Conservation (phyloP, 306 rosid species). For the Pterocarpus santalinus region DNA sequence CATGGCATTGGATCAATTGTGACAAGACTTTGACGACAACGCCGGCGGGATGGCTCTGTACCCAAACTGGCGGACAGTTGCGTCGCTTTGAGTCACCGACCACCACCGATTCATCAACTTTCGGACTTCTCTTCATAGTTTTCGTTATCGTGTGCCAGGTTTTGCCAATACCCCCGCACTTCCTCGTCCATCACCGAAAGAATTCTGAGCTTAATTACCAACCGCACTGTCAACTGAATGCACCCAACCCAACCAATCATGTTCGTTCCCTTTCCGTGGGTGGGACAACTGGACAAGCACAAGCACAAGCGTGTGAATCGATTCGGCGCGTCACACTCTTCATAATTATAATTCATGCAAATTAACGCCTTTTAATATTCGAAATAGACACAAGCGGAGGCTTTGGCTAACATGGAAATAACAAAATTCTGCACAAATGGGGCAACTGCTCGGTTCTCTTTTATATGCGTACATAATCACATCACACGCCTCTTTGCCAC, state of each 20-base stretch:
- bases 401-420: neutral
- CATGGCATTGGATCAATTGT: too few relatives aligned
- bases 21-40: too few relatives aligned
- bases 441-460: neutral
- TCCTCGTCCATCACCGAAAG: neutral
- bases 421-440: neutral
- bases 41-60: too few relatives aligned
- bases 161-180: neutral
- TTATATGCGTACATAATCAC: neutral
- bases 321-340: neutral
- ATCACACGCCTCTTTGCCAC: neutral
- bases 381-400: neutral
- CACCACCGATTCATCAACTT: neutral
- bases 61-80: too few relatives aligned
- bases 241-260: neutral
- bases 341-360: neutral
- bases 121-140: neutral
- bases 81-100: neutral
- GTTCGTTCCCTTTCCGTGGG: neutral
- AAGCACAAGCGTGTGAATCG: neutral
- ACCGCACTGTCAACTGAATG: neutral
- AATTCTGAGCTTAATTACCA: neutral
- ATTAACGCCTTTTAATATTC: neutral
- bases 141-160: neutral
- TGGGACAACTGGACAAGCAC: neutral